Evolutionary conservation across 305 asterid genomes (phyloP).

Genomic region (Euphrasia arctica): DNA sequence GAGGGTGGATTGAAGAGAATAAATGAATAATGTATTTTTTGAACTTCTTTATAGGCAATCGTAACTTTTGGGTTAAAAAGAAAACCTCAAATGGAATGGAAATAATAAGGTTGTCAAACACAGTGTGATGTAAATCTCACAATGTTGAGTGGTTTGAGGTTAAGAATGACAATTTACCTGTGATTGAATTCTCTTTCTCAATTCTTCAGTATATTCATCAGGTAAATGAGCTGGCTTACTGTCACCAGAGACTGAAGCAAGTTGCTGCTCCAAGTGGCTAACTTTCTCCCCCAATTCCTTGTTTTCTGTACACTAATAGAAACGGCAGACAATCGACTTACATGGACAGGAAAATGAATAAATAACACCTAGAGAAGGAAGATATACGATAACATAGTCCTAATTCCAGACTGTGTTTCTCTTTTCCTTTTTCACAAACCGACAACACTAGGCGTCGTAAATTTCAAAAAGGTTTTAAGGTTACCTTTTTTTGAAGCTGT

Average conservation of each 20-base stretch:
- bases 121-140: not conserved
- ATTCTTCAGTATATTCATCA: conserved; percentile 61
- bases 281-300: conserved; percentile 67
- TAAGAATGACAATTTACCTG: conserved; percentile 46
- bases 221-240: conserved; percentile 37
- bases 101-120: not conserved
- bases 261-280: conserved; percentile 63
- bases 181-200: conserved; percentile 68
- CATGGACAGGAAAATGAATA: conserved; percentile 15
- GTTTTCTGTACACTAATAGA: conserved; percentile 66
- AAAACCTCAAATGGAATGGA: too few relatives aligned
- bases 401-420: not conserved
- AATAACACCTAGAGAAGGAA: conserved; percentile 17
- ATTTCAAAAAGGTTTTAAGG: not conserved
- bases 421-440: not conserved
- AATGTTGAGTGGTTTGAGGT: not conserved
- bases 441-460: conserved; percentile 8
- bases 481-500: conserved; percentile 88
- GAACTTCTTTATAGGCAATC: too few relatives aligned
- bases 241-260: conserved; percentile 45
- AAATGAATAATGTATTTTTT: too few relatives aligned
- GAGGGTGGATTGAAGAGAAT: too few relatives aligned
- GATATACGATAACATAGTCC: not conserved
- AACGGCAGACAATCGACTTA: conserved; percentile 26
- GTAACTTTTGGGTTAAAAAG: too few relatives aligned